Evolutionary conservation across 495 filamentous ascomycete genomes (phyloP), one percentile per base, ranked within the genome.

Genomic region (Rhypophila decipiens): DNA sequence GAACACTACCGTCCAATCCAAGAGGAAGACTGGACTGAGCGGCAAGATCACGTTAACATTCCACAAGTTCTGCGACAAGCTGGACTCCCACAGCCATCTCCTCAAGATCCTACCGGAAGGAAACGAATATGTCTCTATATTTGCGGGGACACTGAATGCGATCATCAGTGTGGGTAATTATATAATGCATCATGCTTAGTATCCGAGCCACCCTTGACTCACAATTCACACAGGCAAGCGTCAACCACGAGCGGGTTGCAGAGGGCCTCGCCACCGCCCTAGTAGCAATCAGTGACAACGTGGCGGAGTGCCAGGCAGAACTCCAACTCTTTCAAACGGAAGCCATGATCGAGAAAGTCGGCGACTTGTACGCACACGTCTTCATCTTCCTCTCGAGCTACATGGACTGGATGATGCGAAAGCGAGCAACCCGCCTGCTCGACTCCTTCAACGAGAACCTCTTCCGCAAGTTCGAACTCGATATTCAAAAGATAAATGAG

Each of bases 361-460:
- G 69, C 12, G 60, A 57, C 17, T 63, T 73, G 24, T 77, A 76
- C 49, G 54, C 70, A 3, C 55, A 73, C 38, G 59, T 67, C 2
- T 75, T 76, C 35, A 65, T 76, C 52, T 67, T 75, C 36, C 54
- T 77, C 9, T 63, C 67, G 39, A 68, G 71, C 45, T 63, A 72
- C 45, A 74, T 76, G 60, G 65, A 69, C 45, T 75, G 70, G 67
- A 72, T 73, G 58, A 62, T 68, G 22, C 52, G 67, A 33, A 59
- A 61, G 35, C 66, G 65, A 3, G 66, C 56, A 5, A 72, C 68
- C 44, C 67, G 70, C 21, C 47, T 74, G 13, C 56, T 77, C 34
- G 64, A 67, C 23, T 73, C 70, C 46, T 66, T 70, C 22, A 69
- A 65, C 50, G 71, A 75, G 44, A 69, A 75, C 45, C 52, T 66